Evolutionary conservation across 331 rosid species (phyloP), one percentile per base, ranked within the genome.

Genomic region (Rosa hybrid): DNA sequence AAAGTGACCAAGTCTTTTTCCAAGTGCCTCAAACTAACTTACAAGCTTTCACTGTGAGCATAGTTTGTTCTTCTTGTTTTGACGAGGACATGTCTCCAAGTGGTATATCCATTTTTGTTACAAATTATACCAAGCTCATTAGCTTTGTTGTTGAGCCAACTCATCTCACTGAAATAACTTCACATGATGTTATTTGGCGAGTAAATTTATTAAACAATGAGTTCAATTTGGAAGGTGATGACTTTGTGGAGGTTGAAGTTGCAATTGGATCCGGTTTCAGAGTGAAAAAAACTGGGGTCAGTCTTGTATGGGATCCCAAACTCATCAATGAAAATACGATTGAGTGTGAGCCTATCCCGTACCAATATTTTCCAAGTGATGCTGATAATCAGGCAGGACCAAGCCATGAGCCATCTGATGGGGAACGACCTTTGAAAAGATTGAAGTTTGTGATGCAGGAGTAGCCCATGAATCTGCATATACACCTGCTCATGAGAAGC

Each of bases 221-320:
- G 60, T 49, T 67, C 51, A 38, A 23, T 7, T 34, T 76, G 27
- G 65, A 76, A 20, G 12, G 12, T 0, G 59, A 57, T 6, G 74
- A 81, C 69, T 51, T 21, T 16, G 64, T 71, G 23, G 78, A 68
- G 3, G 67, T 81, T 48, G 11, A 16, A 6, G 12, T 70, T 21
- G 72, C 30, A 9, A 21, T 39, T 39, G 73, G 77, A 16, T 1
- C n/a, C 45, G 20, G 20, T 12, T 68, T 56, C 25, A 21, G 3
- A 49, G 68, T 70, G 64, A 69, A 76, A 53, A 70, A 57, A 48
- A 48, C 53, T 0, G 77, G 77, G 12, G 84, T 34, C 39, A 3
- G 39, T 34, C 39, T 34, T 34, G 39, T 34, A 34, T 34, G 39
- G 39, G 39, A 34, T 34, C 39, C 39, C 39, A 34, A 34, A 34